Conservation (phyloP, 768 basidiomycete genomes). For the Kwoniella heveanensis region DNA sequence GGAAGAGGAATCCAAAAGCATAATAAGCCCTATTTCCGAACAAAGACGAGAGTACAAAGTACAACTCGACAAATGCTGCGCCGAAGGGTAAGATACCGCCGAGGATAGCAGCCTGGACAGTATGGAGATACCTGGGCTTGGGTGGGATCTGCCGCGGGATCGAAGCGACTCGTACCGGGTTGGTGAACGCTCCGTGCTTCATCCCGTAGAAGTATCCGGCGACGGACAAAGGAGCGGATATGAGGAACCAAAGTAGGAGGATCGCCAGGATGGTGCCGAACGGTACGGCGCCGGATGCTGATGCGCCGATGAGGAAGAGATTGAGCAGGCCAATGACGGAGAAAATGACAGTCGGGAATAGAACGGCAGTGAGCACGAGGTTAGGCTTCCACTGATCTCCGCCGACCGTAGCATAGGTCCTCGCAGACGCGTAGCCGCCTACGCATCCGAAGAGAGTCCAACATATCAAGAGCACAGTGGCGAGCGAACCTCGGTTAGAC, state of each 20-base stretch:
- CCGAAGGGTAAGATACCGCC: constrained; percentile 91
- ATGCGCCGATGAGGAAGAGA: constrained; percentile 78
- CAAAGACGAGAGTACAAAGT: constrained; percentile 84
- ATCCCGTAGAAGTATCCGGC: constrained; percentile 84
- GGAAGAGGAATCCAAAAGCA: constrained; percentile 90
- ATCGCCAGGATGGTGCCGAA: constrained; percentile 92
- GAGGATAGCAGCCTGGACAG: constrained; percentile 76
- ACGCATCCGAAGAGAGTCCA: constrained; percentile 94
- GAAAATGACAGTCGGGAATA: constrained; percentile 83
- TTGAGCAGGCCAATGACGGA: constrained; percentile 84
- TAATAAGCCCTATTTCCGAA: constrained; percentile 75
- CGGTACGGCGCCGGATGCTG: constrained; percentile 92
- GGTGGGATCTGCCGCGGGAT: constrained; percentile 97
- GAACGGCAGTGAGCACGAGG: constrained; percentile 81
- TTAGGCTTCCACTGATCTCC: constrained; percentile 78
- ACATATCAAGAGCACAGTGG: constrained; percentile 89
- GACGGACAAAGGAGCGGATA: constrained; percentile 84
- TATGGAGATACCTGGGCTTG: constrained; percentile 75
- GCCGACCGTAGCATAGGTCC: constrained; percentile 76
- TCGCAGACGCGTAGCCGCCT: constrained; percentile 82
- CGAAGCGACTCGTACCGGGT: constrained; percentile 85
- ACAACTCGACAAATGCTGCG: constrained; percentile 92
- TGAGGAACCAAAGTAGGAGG: constrained; percentile 85
- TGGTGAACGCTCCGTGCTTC: constrained; percentile 77
- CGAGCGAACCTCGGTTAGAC: constrained; percentile 89